Percentiles rank a stretch among this genome's conserved stretches.
phyloP scores from a whole-genome alignment of 2,329 filamentous ascomycete genomes.

The Cladosporium sp. region DNA sequence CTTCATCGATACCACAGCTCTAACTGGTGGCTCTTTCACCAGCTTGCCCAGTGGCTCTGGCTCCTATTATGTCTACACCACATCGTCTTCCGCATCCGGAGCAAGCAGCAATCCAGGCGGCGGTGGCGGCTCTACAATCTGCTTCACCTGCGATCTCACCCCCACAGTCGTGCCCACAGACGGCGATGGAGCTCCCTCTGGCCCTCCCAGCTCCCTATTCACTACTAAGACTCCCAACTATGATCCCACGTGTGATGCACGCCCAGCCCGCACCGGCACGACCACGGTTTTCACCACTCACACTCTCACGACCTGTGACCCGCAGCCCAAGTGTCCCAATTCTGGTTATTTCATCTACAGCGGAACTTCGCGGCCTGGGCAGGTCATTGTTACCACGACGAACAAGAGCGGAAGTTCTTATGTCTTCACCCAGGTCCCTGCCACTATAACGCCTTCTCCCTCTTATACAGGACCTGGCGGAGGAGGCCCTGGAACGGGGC shows the following conservation, averaged over 20 bases:
- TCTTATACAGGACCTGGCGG: neutral
- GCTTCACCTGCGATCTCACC: slow-evolving; percentile 27
- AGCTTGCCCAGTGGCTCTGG: slow-evolving; percentile 18
- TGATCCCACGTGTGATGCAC: slow-evolving; percentile 16
- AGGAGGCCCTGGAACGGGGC: neutral
- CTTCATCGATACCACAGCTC: slow-evolving; percentile 16
- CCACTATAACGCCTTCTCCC: slow-evolving; percentile 1
- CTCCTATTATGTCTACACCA: slow-evolving; percentile 21
- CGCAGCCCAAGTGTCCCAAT: slow-evolving; percentile 26
- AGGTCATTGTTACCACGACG: slow-evolving; percentile 20
- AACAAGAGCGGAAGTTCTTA: slow-evolving; percentile 16
- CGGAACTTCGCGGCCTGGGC: slow-evolving; percentile 16
- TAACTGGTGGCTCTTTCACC: slow-evolving; percentile 18
- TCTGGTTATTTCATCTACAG: slow-evolving; percentile 21
- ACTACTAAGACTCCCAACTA: neutral
- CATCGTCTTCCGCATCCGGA: slow-evolving; percentile 1
- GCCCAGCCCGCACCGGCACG: slow-evolving; percentile 20
- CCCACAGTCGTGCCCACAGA: slow-evolving; percentile 20
- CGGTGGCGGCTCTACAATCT: slow-evolving; percentile 16
- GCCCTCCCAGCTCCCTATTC: neutral
- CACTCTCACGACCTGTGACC: slow-evolving; percentile 28
- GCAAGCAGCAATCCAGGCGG: neutral
- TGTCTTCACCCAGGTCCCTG: slow-evolving; percentile 21
- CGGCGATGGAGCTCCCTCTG: neutral
- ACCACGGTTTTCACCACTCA: slow-evolving; percentile 29